A percentile compares a stretch with the other conserved stretches of the same genome.
These are phyloP conservation scores for Psilocybe subaeruginosa DNA, from an alignment of 768 basidiomycete species.

Conservation along the genomic window DNA sequence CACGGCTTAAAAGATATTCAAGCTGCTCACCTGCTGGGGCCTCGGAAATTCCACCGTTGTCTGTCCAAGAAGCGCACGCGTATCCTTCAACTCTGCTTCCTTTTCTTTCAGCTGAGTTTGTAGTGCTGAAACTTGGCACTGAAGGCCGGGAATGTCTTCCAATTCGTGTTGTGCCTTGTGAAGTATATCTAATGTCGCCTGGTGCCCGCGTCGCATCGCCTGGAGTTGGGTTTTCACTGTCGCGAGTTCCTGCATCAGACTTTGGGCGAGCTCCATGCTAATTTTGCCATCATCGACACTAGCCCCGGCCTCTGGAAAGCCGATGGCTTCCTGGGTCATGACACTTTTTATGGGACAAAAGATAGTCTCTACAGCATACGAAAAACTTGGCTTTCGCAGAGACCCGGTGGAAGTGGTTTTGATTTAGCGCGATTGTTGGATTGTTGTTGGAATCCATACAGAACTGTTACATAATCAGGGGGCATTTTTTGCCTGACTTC, in stretches of 20 bases:
- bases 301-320: neutral
- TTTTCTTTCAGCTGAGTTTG: neutral
- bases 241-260: neutral
- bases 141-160: neutral
- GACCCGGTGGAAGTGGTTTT: too few relatives aligned
- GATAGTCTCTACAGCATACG: too few relatives aligned
- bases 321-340: too few relatives aligned
- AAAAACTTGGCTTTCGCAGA: too few relatives aligned
- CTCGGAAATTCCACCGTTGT: neutral
- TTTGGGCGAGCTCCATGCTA: neutral
- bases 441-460: too few relatives aligned
- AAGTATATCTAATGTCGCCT: neutral
- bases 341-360: too few relatives aligned
- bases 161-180: neutral
- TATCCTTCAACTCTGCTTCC: neutral
- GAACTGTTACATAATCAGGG: too few relatives aligned
- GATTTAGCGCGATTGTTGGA: too few relatives aligned
- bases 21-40: neutral
- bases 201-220: too few relatives aligned
- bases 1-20: neutral
- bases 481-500: too few relatives aligned
- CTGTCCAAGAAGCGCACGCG: neutral
- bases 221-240: too few relatives aligned
- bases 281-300: neutral
- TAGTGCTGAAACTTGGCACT: neutral